Conservation (phyloP, 208 protist genomes). For the Phytomonas sp. region DNA sequence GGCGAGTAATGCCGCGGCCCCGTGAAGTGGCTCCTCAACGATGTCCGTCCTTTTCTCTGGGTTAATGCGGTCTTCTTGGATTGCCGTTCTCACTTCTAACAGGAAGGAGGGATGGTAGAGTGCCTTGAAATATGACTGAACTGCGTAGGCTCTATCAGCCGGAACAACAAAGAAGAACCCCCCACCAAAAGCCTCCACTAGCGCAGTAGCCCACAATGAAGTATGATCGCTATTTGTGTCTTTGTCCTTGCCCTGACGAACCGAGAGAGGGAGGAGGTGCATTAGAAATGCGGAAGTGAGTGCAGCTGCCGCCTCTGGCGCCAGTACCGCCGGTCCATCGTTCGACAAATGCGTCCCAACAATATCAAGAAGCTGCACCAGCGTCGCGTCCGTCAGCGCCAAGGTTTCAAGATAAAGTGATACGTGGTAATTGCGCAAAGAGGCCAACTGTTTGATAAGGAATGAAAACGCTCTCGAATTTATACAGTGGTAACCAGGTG, state of each 20-base stretch:
- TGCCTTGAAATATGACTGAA: conserved; percentile 49
- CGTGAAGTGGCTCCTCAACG: conserved; percentile 6
- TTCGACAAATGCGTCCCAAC: conserved; percentile 14
- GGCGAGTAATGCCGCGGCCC: conserved; percentile 27
- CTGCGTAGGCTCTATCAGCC: conserved; percentile 25
- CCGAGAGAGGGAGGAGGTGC: conserved; percentile 13
- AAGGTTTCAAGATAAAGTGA: conserved; percentile 54
- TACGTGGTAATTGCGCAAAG: conserved; percentile 53
- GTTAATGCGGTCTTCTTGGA: no score
- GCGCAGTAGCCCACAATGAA: neutral
- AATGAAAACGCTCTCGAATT: neutral
- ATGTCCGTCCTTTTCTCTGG: no score
- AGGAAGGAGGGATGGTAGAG: conserved; percentile 44
- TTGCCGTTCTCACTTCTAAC: no score
- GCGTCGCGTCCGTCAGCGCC: conserved; percentile 23
- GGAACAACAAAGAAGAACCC: conserved; percentile 37
- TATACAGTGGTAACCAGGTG: no score
- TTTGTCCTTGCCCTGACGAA: neutral
- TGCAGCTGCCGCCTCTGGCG: conserved; percentile 42
- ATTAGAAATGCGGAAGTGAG: conserved; percentile 37
- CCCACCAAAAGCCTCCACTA: neutral
- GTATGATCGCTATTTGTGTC: neutral
- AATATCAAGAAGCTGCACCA: conserved; percentile 16
- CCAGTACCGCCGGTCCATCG: conserved; percentile 18
- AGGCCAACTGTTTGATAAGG: conserved; percentile 9